Percentiles rank a stretch among this genome's conserved stretches.
Conservation (phyloP, 148 eudicot species). For the Diospyros kaki region DNA sequence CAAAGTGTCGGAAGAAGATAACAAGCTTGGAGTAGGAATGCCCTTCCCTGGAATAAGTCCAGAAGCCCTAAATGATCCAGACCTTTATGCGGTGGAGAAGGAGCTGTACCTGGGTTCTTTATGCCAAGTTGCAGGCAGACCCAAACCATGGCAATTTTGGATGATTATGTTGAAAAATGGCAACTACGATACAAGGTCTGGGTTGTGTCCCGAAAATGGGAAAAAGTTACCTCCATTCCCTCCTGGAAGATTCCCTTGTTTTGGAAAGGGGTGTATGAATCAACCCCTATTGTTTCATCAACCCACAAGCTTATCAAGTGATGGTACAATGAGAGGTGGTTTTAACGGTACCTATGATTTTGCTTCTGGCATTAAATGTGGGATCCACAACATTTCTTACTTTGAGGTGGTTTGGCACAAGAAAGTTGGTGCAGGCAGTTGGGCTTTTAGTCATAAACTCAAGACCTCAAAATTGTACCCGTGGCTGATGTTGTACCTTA, state of each 20-base stretch:
- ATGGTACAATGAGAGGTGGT: constrained; percentile 43
- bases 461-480: constrained; percentile 46
- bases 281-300: constrained; percentile 57
- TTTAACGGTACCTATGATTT: constrained; percentile 63
- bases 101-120: constrained; percentile 62
- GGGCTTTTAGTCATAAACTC: constrained; percentile 53
- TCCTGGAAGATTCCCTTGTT: constrained; percentile 64
- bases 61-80: constrained; percentile 46
- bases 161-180: constrained; percentile 86
- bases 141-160: constrained; percentile 68
- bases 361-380: constrained; percentile 2
- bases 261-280: constrained; percentile 78
- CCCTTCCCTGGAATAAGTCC: constrained; percentile 46
- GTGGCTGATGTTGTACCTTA: constrained; percentile 54
- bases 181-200: constrained; percentile 57
- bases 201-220: constrained; percentile 70
- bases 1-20: constrained; percentile 48
- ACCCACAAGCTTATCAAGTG: constrained; percentile 26
- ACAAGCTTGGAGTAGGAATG: constrained; percentile 64
- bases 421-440: constrained; percentile 39
- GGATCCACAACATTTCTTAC: constrained; percentile 23
- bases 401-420: constrained; percentile 55
- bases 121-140: constrained; percentile 43
- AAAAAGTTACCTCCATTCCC: constrained; percentile 49
- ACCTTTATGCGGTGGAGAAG: constrained; percentile 67